phyloP scores from a whole-genome alignment of 352 stramenopile species.

The Globisporangium iwayamae region DNA sequence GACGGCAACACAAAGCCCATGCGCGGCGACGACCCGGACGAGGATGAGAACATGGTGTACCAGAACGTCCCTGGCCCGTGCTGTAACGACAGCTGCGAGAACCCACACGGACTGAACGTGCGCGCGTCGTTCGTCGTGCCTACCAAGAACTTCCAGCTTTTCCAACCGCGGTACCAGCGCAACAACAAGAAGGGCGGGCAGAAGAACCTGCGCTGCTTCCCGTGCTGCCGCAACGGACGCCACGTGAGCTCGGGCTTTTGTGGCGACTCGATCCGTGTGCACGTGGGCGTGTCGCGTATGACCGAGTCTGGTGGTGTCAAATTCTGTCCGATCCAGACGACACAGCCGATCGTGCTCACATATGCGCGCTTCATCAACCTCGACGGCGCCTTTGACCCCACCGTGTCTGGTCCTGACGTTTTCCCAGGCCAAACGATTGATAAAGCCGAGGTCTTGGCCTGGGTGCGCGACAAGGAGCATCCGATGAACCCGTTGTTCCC shows the following conservation, averaged over 20 bases:
- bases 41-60: slow-evolving; percentile 68
- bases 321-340: slow-evolving; percentile 69
- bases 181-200: slow-evolving; percentile 91
- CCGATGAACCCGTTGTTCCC: slow-evolving; percentile 77
- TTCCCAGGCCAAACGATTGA: slow-evolving; percentile 78
- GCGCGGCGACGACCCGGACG: slow-evolving; percentile 59
- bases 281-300: slow-evolving; percentile 71
- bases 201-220: slow-evolving; percentile 88
- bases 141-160: slow-evolving; percentile 77
- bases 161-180: slow-evolving; percentile 77
- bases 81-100: slow-evolving; percentile 83
- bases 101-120: slow-evolving; percentile 75
- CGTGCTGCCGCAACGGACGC: slow-evolving; percentile 70
- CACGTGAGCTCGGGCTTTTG: slow-evolving; percentile 87
- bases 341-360: slow-evolving; percentile 52
- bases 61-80: slow-evolving; percentile 71
- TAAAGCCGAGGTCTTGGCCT: slow-evolving; percentile 55
- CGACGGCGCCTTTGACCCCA: slow-evolving; percentile 64
- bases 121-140: slow-evolving; percentile 76
- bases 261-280: slow-evolving; percentile 79
- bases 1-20: slow-evolving; percentile 79
- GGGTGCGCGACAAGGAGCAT: slow-evolving; percentile 70
- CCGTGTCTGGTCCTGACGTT: slow-evolving; percentile 65
- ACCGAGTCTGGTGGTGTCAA: slow-evolving; percentile 77
- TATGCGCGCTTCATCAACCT: slow-evolving; percentile 75